Evolutionary conservation across 257 asterid species (phyloP), one percentile per base, ranked within the genome.

Genomic region (Gentiana straminea): DNA sequence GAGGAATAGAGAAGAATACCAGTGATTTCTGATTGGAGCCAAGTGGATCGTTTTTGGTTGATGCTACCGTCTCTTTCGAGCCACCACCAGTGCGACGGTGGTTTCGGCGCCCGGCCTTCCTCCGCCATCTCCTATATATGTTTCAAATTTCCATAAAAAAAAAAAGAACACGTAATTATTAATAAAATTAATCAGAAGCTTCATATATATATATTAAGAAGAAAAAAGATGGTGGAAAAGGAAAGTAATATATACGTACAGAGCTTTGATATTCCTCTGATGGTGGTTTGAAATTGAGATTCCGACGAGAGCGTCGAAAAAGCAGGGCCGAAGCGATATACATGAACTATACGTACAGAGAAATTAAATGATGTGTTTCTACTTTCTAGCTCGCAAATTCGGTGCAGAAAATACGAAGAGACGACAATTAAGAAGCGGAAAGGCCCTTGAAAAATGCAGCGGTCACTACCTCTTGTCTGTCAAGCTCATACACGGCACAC

Each of bases 1-100:
- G 11, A 41, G 46, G 46, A 41, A 10, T 5, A 11, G 61, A 34
- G 33, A 6, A 1, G 11, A 8, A 57, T 45, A 83, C 97, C 97
- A 7, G 94, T 70, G 72, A 90, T 84, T 2, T 96, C 75, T 32
- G 91, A 79, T 65, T 76, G 94, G 41, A 90, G 95, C 98, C 98
- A 91, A 1, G 87, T 77, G 33, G 95, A 80, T 8, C 95, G 78
- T 61, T 64, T 79, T 3, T 47, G 66, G 59, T 53, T 48, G 10
- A 69, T 57, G 70, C 39, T 61, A 33, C 48, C 66, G 65, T 73
- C 71, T 49, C 54, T 76, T 48, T 91, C 95, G 51, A 84, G 61
- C 96, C 96, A 91, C 96, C 98, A 91, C 76, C 82, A 78, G 59
- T 70, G 78, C 47, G 95, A 72, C 51, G 86, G 76, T 45, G 63